phyloP scores from a whole-genome alignment of 2,329 filamentous ascomycete species.

The Fusarium bulbicola region DNA sequence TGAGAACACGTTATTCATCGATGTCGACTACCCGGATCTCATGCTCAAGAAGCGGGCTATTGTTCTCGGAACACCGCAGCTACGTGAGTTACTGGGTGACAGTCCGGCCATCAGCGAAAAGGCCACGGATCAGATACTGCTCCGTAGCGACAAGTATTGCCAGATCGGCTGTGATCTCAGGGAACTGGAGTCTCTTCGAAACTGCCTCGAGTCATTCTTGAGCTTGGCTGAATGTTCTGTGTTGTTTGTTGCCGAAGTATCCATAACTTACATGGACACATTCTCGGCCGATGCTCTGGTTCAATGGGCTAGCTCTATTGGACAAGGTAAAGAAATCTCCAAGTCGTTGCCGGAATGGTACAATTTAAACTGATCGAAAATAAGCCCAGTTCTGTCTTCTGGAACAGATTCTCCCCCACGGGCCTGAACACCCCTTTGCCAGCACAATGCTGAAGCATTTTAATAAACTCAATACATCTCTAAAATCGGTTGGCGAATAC shows the following conservation, averaged over 20 bases:
- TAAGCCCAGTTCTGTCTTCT: constrained; percentile 80
- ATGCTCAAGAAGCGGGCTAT: constrained; percentile 77
- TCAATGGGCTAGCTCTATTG: constrained; percentile 77
- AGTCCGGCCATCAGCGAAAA: constrained; percentile 47
- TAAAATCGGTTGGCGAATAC: constrained; percentile 79
- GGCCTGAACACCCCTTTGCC: constrained; percentile 82
- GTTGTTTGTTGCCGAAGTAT: constrained; percentile 89
- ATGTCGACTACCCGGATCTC: constrained; percentile 85
- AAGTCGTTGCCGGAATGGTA: not conserved
- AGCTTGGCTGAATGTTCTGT: constrained; percentile 68
- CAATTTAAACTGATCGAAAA: constrained; percentile 23
- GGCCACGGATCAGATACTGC: constrained; percentile 59
- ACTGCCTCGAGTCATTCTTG: constrained; percentile 66
- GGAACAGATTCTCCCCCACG: constrained; percentile 86
- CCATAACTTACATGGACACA: constrained; percentile 88
- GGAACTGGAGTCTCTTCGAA: constrained; percentile 68
- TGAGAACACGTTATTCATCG: constrained; percentile 73
- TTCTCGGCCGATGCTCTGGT: constrained; percentile 78
- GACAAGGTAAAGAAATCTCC: constrained; percentile 64
- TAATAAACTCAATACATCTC: constrained; percentile 78
- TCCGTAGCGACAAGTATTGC: constrained; percentile 75
- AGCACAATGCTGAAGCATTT: constrained; percentile 87
- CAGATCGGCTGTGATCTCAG: constrained; percentile 85
- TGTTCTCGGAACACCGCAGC: constrained; percentile 69
- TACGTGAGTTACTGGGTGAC: constrained; percentile 53